phyloP scores from a whole-genome alignment of 345 rosid genomes.

The Nephelium lappaceum region DNA sequence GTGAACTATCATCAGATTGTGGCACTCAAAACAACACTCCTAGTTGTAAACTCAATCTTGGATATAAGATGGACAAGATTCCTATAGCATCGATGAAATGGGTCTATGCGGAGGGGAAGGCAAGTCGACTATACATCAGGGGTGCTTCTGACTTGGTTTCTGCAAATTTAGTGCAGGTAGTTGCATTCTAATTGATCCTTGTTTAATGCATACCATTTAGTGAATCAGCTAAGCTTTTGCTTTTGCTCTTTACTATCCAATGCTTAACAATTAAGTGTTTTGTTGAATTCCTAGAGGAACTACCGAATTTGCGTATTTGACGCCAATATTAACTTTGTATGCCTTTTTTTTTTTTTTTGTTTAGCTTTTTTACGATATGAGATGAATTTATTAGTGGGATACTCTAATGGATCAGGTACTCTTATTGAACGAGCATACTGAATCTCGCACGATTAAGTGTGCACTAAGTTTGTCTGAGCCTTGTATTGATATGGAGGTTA shows the following conservation, averaged over 20 bases:
- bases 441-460: conserved; percentile 75
- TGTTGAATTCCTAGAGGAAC: neutral
- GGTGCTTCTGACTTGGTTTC: conserved; percentile 59
- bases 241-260: neutral
- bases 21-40: conserved; percentile 45
- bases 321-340: too few relatives aligned
- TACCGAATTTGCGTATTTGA: neutral
- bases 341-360: too few relatives aligned
- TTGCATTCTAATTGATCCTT: conserved; percentile 1
- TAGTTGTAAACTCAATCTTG: conserved; percentile 75
- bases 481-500: conserved; percentile 72
- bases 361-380: neutral
- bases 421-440: conserved; percentile 70
- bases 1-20: conserved; percentile 41
- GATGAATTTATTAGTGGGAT: neutral
- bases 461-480: conserved; percentile 77
- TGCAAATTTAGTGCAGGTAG: conserved; percentile 62
- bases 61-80: conserved; percentile 71
- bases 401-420: conserved; percentile 52
- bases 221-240: neutral
- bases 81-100: conserved; percentile 76
- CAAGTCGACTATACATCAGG: conserved; percentile 69
- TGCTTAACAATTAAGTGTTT: neutral
- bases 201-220: neutral
- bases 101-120: conserved; percentile 68